phyloP scores from a whole-genome alignment of 2,329 filamentous ascomycete genomes.

The Diaporthe destruens region DNA sequence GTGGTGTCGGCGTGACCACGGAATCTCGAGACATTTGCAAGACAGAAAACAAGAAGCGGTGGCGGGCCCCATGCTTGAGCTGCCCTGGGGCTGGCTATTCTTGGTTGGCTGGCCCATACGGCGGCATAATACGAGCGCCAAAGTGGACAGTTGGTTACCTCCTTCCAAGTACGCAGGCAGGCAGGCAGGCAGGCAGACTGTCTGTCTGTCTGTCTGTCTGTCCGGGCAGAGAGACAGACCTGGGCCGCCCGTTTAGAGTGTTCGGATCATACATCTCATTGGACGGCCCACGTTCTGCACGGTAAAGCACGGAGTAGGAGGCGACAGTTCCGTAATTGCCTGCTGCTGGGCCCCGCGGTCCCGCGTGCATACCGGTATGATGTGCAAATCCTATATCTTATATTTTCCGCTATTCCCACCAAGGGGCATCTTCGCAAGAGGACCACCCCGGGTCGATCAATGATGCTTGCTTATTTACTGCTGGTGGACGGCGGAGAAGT shows the following conservation, averaged over 20 bases:
- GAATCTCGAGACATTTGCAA: slow-evolving; percentile 30
- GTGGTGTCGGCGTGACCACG: slow-evolving; percentile 25
- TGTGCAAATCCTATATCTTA: not conserved
- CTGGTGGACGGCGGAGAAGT: not conserved
- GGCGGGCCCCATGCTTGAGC: not conserved
- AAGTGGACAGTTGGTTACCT: slow-evolving; percentile 8
- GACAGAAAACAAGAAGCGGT: slow-evolving; percentile 7
- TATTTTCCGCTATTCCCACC: slow-evolving; percentile 6
- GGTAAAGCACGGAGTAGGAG: not conserved
- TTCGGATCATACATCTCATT: not conserved
- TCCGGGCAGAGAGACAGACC: not conserved
- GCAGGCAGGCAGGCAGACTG: no score
- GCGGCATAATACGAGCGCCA: slow-evolving; percentile 14
- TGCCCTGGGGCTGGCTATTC: not conserved
- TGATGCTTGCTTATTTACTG: not conserved
- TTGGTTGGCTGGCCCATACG: slow-evolving; percentile 10
- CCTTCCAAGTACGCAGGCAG: not conserved
- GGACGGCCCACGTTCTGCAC: slow-evolving; percentile 1
- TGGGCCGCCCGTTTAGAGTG: not conserved
- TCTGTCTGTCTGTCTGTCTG: not conserved
- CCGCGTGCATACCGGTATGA: not conserved
- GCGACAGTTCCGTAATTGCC: not conserved
- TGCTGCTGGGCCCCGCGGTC: not conserved
- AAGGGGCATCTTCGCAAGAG: not conserved
- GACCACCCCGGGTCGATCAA: slow-evolving; percentile 11